Evolutionary conservation across 345 rosid genomes (phyloP), one percentile per base, ranked within the genome.

Genomic region (Capsella bursapastoris): DNA sequence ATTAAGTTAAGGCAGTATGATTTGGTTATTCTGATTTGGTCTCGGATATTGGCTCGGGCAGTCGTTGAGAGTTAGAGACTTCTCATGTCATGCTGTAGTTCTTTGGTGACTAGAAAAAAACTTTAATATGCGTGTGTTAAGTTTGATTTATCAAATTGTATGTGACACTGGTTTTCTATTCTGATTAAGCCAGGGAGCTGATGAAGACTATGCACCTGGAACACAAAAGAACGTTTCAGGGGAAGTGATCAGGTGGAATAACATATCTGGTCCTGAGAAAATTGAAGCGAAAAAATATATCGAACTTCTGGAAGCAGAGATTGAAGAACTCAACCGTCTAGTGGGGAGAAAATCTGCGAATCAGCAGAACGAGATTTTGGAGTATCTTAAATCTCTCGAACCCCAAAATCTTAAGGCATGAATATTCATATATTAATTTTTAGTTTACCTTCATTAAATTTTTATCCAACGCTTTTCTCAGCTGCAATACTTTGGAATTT

Each of bases 351-450:
- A 86, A 77, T 78, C 92, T 60, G 75, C 82, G 7, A 80, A 77
- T 75, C 94, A 90, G 57, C 89, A 83, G 62, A 95, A 95, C 70
- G 99, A 89, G 34, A 83, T 95, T 67, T 78, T 95, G 84, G 98
- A 95, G 68, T 95, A 86, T 77, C 92, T 92, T 16, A 90, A 87
- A 82, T 74, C 94, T 71, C 97, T 95, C 7, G 96, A 95, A 78
- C 99, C 97, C 43, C 99, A 92, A 72, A 95, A 92, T 87, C 84
- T 95, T 28, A 86, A 95, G 98, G 97, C 89, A 82, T 76, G 83
- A 40, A 40, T 45, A 28, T 22, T 55, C 7, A 28, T 69, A 4
- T 67, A 8, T 14, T 48, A 9, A 7, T 22, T n/a, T 27, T 40
- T 0, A 2, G 4, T 31, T 12, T 28, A 6, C 9, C 7, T 16